Evolutionary conservation across 2,329 filamentous ascomycete species (phyloP).

Genomic region (Lachnellula suecica): DNA sequence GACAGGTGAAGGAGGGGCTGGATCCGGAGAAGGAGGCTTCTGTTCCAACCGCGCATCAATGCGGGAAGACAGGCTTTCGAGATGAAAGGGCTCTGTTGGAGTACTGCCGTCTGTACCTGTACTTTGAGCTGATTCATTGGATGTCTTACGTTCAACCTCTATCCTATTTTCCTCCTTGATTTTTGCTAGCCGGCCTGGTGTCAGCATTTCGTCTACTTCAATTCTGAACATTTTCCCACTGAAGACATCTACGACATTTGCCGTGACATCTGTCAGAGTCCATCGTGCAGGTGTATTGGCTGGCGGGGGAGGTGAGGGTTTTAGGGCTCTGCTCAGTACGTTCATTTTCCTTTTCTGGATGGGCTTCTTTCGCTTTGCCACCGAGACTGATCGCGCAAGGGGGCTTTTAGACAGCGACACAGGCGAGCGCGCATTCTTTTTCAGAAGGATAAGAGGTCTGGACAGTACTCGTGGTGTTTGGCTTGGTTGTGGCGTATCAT

Average conservation of each 20-base stretch:
- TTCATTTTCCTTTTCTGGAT: slow-evolving; percentile 35
- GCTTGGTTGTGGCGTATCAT: slow-evolving; percentile 7
- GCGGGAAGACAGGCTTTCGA: slow-evolving; percentile 45
- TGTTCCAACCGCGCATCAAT: slow-evolving; percentile 36
- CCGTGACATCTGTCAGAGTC: slow-evolving; percentile 53
- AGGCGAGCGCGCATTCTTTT: background rate
- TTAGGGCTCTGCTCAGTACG: slow-evolving; percentile 16
- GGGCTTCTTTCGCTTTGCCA: slow-evolving; percentile 41
- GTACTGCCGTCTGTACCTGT: slow-evolving; percentile 36
- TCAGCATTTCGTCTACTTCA: slow-evolving; percentile 60
- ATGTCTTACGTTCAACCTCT: slow-evolving; percentile 19
- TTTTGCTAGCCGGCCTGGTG: slow-evolving; percentile 49
- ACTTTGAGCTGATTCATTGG: slow-evolving; percentile 17
- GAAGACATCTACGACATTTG: slow-evolving; percentile 58
- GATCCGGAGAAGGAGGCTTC: background rate
- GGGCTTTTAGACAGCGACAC: slow-evolving; percentile 11
- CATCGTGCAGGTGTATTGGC: slow-evolving; percentile 42
- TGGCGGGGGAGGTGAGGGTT: slow-evolving; percentile 16
- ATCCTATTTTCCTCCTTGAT: slow-evolving; percentile 25
- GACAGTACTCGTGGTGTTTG: slow-evolving; percentile 14
- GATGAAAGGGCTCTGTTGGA: slow-evolving; percentile 49
- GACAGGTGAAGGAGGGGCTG: slow-evolving; percentile 1
- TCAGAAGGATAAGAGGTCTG: slow-evolving; percentile 13
- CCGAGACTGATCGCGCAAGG: slow-evolving; percentile 32
- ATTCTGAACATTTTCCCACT: slow-evolving; percentile 53